Percentiles rank a stretch among this genome's conserved stretches.
Conservation (phyloP, 2,329 filamentous ascomycete species). For the Orbilia brochopaga region DNA sequence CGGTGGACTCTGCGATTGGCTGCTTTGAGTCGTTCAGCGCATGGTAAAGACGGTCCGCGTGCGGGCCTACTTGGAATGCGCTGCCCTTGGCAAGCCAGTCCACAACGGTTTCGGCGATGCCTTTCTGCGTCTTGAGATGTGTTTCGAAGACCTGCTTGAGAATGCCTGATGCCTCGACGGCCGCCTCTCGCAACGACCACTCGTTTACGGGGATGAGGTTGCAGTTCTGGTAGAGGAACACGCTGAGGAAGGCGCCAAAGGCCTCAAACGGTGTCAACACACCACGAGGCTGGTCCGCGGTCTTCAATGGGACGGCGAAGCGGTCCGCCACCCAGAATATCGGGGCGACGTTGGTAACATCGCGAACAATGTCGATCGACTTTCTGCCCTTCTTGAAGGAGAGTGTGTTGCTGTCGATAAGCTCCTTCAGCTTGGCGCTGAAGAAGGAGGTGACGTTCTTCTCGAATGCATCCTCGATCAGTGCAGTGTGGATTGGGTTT, state of each 20-base stretch:
- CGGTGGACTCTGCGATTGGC: conserved; percentile 62
- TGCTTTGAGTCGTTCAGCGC: conserved; percentile 61
- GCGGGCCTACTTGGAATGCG: conserved; percentile 62
- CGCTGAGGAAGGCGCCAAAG: conserved; percentile 60
- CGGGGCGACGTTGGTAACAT: conserved; percentile 72
- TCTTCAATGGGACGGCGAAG: conserved; percentile 73
- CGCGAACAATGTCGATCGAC: conserved; percentile 66
- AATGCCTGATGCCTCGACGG: conserved; percentile 58
- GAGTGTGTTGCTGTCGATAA: conserved; percentile 62
- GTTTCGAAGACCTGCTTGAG: conserved; percentile 60
- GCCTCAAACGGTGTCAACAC: conserved; percentile 61
- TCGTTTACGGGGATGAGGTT: conserved; percentile 63
- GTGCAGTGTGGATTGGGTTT: conserved; percentile 60
- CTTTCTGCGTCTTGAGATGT: conserved; percentile 61
- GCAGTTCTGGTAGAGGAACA: conserved; percentile 64
- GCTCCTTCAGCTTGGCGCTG: conserved; percentile 58
- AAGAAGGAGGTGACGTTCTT: conserved; percentile 60
- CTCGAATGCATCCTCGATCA: conserved; percentile 60
- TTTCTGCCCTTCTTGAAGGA: conserved; percentile 60
- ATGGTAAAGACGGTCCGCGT: conserved; percentile 64
- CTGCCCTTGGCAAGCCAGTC: conserved; percentile 62
- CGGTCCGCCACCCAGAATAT: conserved; percentile 69
- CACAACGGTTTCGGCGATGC: conserved; percentile 59
- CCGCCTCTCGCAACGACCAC: conserved; percentile 62
- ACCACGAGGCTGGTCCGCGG: conserved; percentile 66